phyloP scores from a whole-genome alignment of 805 yeast species.

The Metschnikowia picachoensis region DNA sequence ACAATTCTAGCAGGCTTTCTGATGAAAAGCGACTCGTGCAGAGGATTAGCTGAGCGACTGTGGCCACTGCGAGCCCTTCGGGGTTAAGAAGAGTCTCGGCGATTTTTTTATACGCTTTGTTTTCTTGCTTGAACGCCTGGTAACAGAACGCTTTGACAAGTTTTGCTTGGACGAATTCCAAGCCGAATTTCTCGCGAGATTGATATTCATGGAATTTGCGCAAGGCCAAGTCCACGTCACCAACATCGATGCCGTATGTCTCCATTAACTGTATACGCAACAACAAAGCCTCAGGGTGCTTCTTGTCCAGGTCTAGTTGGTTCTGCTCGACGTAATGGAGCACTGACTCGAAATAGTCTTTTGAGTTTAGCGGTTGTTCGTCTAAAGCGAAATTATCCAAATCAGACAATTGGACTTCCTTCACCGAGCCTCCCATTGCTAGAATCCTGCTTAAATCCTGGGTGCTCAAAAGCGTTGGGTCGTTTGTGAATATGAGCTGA shows the following conservation, averaged over 20 bases:
- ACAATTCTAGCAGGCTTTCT: constrained; percentile 39
- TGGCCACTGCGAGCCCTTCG: constrained; percentile 25
- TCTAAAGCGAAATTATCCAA: not conserved
- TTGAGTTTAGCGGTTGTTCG: not conserved
- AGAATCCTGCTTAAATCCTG: constrained; percentile 11
- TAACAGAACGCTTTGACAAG: constrained; percentile 39
- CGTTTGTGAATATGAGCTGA: constrained; percentile 10
- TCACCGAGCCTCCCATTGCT: not conserved
- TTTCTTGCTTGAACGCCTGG: constrained; percentile 32
- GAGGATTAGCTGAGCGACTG: constrained; percentile 40
- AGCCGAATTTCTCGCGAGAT: constrained; percentile 34
- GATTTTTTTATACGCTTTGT: constrained; percentile 26
- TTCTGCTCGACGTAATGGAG: constrained; percentile 20
- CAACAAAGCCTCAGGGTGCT: constrained; percentile 26
- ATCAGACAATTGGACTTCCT: not conserved
- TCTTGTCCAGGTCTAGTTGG: constrained; percentile 23
- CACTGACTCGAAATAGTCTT: constrained; percentile 9
- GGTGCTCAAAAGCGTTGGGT: constrained; percentile 14
- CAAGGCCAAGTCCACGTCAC: constrained; percentile 29
- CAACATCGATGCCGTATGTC: constrained; percentile 28
- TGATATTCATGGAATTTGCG: constrained; percentile 40
- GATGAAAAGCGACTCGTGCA: constrained; percentile 37
- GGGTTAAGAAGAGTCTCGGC: constrained; percentile 37
- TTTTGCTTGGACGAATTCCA: constrained; percentile 39
- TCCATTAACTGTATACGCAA: constrained; percentile 32